A percentile compares a stretch with the other conserved stretches of the same genome.
Conservation (phyloP, 257 asterid genomes). For the Fraxinus americana region DNA sequence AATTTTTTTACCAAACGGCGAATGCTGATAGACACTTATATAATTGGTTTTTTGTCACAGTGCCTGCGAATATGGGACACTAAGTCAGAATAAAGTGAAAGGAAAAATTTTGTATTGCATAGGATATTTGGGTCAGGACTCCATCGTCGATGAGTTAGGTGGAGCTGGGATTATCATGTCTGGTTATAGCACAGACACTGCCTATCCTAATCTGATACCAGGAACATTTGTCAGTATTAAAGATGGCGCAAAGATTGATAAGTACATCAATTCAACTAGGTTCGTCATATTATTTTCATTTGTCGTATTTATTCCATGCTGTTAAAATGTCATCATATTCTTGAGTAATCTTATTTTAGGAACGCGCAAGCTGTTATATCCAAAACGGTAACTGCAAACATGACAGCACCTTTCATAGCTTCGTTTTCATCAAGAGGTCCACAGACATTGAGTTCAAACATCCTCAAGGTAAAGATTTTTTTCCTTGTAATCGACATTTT, state of each 20-base stretch:
- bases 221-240: constrained; percentile 33
- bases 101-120: constrained; percentile 67
- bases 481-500: background rate
- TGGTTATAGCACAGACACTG: constrained; percentile 25
- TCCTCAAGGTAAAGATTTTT: constrained; percentile 63
- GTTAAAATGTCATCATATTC: background rate
- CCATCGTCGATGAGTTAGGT: constrained; percentile 30
- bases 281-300: constrained; percentile 6
- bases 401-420: constrained; percentile 51
- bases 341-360: constrained; percentile 27
- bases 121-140: constrained; percentile 32
- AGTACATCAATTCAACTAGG: constrained; percentile 70
- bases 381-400: constrained; percentile 40
- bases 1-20: background rate
- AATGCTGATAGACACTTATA: background rate
- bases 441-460: constrained; percentile 36
- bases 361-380: constrained; percentile 55
- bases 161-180: constrained; percentile 61
- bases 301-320: background rate
- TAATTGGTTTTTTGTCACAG: constrained; percentile 26
- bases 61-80: constrained; percentile 43
- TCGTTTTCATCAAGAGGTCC: constrained; percentile 90
- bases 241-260: constrained; percentile 43
- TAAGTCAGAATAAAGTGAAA: constrained; percentile 46
- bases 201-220: constrained; percentile 30